These are phyloP conservation scores for Pseudoturritis turrita DNA, from an alignment of 345 rosid species.

Conservation along the genomic window DNA sequence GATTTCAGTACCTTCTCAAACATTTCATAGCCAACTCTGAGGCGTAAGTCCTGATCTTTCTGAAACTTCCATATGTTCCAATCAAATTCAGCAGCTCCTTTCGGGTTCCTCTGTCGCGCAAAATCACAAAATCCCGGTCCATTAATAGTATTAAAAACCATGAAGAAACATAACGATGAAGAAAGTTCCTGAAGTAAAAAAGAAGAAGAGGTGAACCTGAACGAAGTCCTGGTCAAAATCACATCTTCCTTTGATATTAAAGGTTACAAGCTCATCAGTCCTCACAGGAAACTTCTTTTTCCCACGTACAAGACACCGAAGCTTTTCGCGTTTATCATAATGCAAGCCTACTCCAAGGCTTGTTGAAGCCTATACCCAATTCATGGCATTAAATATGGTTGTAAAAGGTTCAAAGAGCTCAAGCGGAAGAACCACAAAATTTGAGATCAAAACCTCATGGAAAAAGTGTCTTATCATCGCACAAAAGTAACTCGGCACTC, in stretches of 20 bases:
- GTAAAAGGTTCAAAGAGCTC: not conserved
- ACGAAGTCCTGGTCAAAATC: conserved; percentile 62
- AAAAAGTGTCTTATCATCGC: conserved; percentile 64
- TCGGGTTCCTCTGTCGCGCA: conserved; percentile 59
- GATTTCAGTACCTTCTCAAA: conserved; percentile 53
- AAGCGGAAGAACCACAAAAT: not conserved
- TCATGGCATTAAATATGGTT: not conserved
- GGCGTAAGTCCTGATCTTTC: conserved; percentile 71
- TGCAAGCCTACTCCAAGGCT: conserved; percentile 70
- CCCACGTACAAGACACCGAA: conserved; percentile 52
- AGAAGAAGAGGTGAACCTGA: conserved; percentile 39
- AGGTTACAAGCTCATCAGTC: conserved; percentile 45
- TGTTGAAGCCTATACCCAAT: conserved; percentile 38
- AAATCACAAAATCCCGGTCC: not conserved
- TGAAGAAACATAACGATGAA: not conserved
- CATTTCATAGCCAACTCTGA: conserved; percentile 75
- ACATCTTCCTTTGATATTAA: conserved; percentile 68
- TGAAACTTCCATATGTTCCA: conserved; percentile 73
- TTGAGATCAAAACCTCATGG: conserved; percentile 45
- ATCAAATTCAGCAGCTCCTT: conserved; percentile 72
- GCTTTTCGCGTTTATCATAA: conserved; percentile 56
- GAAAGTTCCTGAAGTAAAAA: not conserved
- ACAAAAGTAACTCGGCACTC: conserved; percentile 52
- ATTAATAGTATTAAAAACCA: not conserved
- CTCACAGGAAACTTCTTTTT: conserved; percentile 67